phyloP scores from a whole-genome alignment of 2,329 filamentous ascomycete genomes.

The Fusarium palustre region DNA sequence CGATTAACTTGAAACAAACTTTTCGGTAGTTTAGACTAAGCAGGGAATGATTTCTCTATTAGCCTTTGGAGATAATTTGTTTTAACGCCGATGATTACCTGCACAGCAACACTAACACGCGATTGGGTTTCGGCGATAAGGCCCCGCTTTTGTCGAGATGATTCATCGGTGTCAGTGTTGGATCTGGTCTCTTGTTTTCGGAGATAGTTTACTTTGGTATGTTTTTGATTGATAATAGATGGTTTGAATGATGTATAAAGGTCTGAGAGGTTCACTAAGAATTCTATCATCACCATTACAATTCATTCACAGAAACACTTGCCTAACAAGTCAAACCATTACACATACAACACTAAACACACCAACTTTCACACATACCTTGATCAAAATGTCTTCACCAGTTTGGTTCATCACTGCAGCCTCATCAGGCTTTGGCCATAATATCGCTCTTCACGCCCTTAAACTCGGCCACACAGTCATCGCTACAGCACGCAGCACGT shows the following conservation, averaged over 20 bases:
- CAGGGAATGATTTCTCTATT: not conserved
- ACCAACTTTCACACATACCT: not conserved
- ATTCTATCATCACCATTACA: not conserved
- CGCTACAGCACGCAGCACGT: constrained; percentile 60
- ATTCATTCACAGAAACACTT: not conserved
- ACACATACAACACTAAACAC: not conserved
- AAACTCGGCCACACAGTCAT: constrained; percentile 61
- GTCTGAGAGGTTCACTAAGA: accelerated
- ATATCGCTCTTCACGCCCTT: constrained; percentile 59
- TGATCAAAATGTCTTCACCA: constrained; percentile 36
- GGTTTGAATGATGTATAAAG: not conserved
- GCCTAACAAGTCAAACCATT: not conserved
- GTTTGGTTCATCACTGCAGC: constrained; percentile 67
- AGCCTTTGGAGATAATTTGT: not conserved
- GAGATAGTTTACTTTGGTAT: constrained; percentile 11
- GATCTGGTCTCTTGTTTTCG: not conserved
- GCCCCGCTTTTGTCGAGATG: not conserved
- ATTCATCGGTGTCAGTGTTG: constrained; percentile 18
- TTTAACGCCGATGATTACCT: constrained; percentile 19
- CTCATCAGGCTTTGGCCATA: constrained; percentile 63
- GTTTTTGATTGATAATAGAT: too few relatives aligned
- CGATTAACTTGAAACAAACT: not conserved
- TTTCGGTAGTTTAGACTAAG: too few relatives aligned
- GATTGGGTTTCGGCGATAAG: constrained; percentile 31
- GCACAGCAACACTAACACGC: not conserved